Evolutionary conservation across 805 yeast species (phyloP), one percentile per base, ranked within the genome.

Genomic region (Hanseniaspora osmophila): DNA sequence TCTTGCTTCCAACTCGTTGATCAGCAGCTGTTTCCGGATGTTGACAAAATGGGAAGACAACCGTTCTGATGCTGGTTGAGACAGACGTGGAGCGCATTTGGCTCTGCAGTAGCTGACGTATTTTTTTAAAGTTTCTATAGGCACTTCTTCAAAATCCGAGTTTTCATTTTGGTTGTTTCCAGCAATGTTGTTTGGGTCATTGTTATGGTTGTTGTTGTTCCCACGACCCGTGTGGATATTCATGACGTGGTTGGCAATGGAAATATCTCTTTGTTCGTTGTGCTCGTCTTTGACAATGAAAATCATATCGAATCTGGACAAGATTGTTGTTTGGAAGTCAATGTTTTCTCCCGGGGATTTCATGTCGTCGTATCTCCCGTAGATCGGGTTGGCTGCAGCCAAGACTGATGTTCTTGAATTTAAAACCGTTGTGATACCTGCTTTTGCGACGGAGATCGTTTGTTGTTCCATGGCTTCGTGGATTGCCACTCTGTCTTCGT

Each of bases 381-480:
- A 92, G 37, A 87, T 78, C 3, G 99, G 99, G 64, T 92, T 92
- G 7, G 98, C 98, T 19, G 98, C 98, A 0, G 98, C 98, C 41
- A 92, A 69, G 3, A 92, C 98, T 33, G 95, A 80, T 0, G 98
- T 92, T 65, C 99, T 75, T 2, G 98, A 92, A 64, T 92, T 92
- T 54, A 92, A 72, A 46, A 92, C 88, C 0, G 99, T 92, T 2
- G 97, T 92, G 54, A 92, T 92, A 62, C 99, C 99, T 10, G 99
- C 99, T 63, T 92, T 92, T 30, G 99, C 98, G 61, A 92, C 88
- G 12, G 97, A 90, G 48, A 92, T 92, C 0, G 98, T 92, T 65
- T 92, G 99, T 65, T 92, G 99, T 68, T 92, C 99, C 99, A 92
- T 92, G 11, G 98, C 98, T 70, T 92, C 99, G 64, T 92, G 99